These are phyloP conservation scores for Vigna unguiculata DNA, from an alignment of 306 rosid species.

Conservation along the genomic window DNA sequence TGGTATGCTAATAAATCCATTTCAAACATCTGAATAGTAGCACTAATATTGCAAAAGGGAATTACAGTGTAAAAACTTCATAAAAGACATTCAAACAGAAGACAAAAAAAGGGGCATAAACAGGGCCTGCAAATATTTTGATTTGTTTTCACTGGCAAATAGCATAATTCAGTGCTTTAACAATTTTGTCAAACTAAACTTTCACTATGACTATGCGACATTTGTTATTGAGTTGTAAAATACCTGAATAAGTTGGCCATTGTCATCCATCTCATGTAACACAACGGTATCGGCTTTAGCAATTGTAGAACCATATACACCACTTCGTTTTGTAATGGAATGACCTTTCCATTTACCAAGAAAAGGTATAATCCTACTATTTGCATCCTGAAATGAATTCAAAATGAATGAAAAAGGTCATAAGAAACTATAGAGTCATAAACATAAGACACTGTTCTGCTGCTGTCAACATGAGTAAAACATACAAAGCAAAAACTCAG, in stretches of 20 bases:
- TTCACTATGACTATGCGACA: neutral
- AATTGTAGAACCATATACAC: constrained; percentile 92
- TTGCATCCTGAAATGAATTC: constrained; percentile 42
- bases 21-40: neutral
- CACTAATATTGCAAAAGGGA: neutral
- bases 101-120: neutral
- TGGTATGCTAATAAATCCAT: too few species aligned
- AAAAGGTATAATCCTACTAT: constrained; percentile 72
- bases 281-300: constrained; percentile 73
- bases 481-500: constrained; percentile 3
- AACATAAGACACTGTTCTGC: neutral
- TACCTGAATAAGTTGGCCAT: constrained; percentile 89
- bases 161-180: constrained; percentile 17
- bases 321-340: constrained; percentile 88
- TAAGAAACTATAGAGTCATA: neutral
- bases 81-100: constrained; percentile 8
- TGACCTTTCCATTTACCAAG: constrained; percentile 94
- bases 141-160: neutral
- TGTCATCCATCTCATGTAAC: constrained; percentile 67
- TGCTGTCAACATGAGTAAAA: neutral
- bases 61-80: neutral
- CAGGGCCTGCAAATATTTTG: constrained; percentile 2
- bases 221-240: constrained; percentile 31
- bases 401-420: neutral
- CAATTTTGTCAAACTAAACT: constrained; percentile 19